Conservation (phyloP, 768 basidiomycete species). For the Russula abietina region DNA sequence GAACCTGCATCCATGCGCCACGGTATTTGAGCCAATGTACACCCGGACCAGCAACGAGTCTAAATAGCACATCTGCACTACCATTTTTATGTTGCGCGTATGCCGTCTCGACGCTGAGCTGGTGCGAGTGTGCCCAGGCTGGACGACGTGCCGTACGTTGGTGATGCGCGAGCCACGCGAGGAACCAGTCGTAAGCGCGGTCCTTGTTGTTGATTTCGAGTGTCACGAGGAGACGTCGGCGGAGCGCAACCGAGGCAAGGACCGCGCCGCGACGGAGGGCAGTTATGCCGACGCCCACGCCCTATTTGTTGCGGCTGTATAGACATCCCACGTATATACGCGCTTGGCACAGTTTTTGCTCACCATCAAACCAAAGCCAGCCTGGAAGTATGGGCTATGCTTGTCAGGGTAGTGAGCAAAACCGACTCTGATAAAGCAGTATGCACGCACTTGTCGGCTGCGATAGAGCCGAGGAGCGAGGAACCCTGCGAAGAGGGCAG, state of each 20-base stretch:
- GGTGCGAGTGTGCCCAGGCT: constrained; percentile 72
- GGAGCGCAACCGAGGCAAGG: constrained; percentile 67
- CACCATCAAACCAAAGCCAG: constrained; percentile 97
- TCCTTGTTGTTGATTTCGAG: constrained; percentile 97
- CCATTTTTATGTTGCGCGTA: constrained; percentile 89
- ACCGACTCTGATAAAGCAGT: not conserved
- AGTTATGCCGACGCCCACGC: constrained; percentile 82
- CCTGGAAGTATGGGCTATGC: constrained; percentile 91
- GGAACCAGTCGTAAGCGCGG: constrained; percentile 92
- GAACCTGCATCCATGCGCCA: constrained; percentile 95
- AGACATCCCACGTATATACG: not conserved
- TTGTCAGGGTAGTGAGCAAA: constrained; percentile 28
- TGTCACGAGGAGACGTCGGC: constrained; percentile 85
- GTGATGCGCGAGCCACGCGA: constrained; percentile 89
- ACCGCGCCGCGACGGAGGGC: constrained; percentile 64
- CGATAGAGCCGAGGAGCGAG: constrained; percentile 30
- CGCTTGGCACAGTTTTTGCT: constrained; percentile 6
- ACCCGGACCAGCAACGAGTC: constrained; percentile 92
- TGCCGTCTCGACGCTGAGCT: constrained; percentile 90
- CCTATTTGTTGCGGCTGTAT: constrained; percentile 42
- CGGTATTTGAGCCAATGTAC: constrained; percentile 87
- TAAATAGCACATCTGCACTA: constrained; percentile 82
- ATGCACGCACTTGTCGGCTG: constrained; percentile 61
- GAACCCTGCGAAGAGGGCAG: not conserved
- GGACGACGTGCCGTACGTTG: constrained; percentile 24